Conservation (phyloP, 306 rosid species). For the Begonia fuchsioides region DNA sequence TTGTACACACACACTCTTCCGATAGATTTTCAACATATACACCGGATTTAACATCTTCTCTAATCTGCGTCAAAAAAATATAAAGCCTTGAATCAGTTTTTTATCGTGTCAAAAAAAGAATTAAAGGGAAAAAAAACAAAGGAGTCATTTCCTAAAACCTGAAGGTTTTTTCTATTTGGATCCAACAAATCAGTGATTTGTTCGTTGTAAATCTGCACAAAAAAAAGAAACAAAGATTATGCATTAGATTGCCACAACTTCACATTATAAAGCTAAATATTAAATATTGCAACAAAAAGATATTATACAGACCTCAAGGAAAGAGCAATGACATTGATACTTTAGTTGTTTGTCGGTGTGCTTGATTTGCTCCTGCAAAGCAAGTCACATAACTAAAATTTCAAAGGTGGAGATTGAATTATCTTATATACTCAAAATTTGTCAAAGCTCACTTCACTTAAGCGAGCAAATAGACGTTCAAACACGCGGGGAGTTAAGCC, state of each 20-base stretch:
- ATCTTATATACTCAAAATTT: slow-evolving; percentile 8
- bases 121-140: neutral
- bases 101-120: slow-evolving; percentile 1
- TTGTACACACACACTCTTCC: slow-evolving; percentile 57
- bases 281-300: slow-evolving; percentile 8
- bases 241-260: slow-evolving; percentile 10
- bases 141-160: slow-evolving; percentile 22
- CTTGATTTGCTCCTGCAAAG: slow-evolving; percentile 74
- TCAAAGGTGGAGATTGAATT: neutral
- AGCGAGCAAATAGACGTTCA: slow-evolving; percentile 72
- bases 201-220: slow-evolving; percentile 85
- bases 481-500: slow-evolving; percentile 88
- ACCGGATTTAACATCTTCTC: slow-evolving; percentile 99
- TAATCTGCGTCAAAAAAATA: slow-evolving; percentile 36
- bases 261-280: slow-evolving; percentile 7
- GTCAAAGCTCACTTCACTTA: slow-evolving; percentile 47
- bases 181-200: slow-evolving; percentile 90
- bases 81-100: slow-evolving; percentile 10
- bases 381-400: slow-evolving; percentile 4
- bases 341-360: slow-evolving; percentile 71
- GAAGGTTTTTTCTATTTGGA: slow-evolving; percentile 76
- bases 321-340: slow-evolving; percentile 86
- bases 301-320: slow-evolving; percentile 59
- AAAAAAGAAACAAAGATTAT: slow-evolving; percentile 11
- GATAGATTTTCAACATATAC: slow-evolving; percentile 93